Base-by-base conservation (phyloP, 192 early-diverging fungal genomes). In the Linnemannia hyalina region DNA sequence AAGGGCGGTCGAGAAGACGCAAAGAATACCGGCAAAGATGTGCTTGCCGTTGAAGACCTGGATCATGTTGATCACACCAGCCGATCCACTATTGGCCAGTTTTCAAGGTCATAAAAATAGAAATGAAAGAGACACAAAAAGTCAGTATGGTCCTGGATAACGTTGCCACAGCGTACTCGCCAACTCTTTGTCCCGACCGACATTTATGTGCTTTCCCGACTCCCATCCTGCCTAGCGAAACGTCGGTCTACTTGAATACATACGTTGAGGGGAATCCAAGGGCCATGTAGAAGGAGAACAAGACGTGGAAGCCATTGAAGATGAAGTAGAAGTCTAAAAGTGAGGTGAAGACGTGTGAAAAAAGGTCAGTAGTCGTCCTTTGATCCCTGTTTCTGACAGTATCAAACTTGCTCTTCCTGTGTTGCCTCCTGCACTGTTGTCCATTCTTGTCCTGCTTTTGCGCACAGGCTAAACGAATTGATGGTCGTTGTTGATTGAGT, bases 241-340 rank as follows among this genome's bases (percentile, higher is more conserved):
- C 29, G n/a, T 65, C 4, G 26, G 32, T 60, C 7, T 18, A 29
- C 3, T 40, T 3, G 38, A 18, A 69, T 60, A 82, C 91, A 85
- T 92, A 92, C 91, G 94, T 94, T 44, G 93, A 93, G 5, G 95
- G 95, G 81, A 97, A 94, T 49, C 97, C 97, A 74, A 96, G 92
- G 6, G 94, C 93, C 96, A 96, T 97, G 90, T 97, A 97, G 57
- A 93, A 91, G 6, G 95, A 89, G 82, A 95, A 96, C 68, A 94
- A 81, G 70, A 96, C 91, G 82, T 97, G 97, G 81, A 96, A 92
- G 60, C 97, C 97, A 84, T 94, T 93, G 82, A 97, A 97, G 46
- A 97, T 83, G 79, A 97, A 94, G 89, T 93, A 97, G 71, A 96
- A 88, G 82, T 94, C 93, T 94, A 83, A 9, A 41, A 84, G 60